These are phyloP conservation scores for Anthostomella pinea DNA, from an alignment of 2,329 filamentous ascomycete genomes.

Conservation along the genomic window DNA sequence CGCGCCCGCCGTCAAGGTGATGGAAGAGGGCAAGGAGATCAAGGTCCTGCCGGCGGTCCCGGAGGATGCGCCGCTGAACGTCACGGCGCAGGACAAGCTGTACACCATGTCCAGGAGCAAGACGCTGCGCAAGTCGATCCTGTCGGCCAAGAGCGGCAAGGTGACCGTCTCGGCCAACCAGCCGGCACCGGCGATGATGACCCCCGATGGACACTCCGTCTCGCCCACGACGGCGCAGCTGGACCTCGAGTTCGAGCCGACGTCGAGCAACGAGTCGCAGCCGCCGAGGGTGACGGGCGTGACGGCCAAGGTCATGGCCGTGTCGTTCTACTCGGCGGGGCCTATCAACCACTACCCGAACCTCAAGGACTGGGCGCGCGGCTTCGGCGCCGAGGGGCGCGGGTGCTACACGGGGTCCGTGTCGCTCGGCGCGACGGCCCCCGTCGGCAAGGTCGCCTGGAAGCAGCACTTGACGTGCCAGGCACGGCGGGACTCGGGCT, in stretches of 20 bases:
- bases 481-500: conserved; percentile 51
- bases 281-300: conserved; percentile 50
- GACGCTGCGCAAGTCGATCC: conserved; percentile 50
- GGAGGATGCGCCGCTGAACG: conserved; percentile 51
- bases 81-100: conserved; percentile 45
- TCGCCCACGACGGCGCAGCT: conserved; percentile 43
- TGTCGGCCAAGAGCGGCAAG: conserved; percentile 49
- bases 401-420: conserved; percentile 46
- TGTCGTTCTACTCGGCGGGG: conserved; percentile 50
- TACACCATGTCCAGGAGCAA: conserved; percentile 52
- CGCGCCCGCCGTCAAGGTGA: conserved; percentile 29
- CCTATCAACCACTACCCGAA: conserved; percentile 49
- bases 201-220: conserved; percentile 45
- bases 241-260: conserved; percentile 47
- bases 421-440: conserved; percentile 37
- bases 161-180: conserved; percentile 45
- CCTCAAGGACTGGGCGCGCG: conserved; percentile 42
- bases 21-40: conserved; percentile 44
- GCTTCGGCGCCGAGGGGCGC: conserved; percentile 39
- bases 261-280: conserved; percentile 37
- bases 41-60: conserved; percentile 50
- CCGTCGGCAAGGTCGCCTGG: conserved; percentile 41
- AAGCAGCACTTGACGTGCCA: conserved; percentile 31
- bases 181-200: conserved; percentile 48
- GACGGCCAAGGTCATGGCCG: conserved; percentile 48